Conservation (phyloP, 2,329 filamentous ascomycete genomes). For the Venturia pyrina region DNA sequence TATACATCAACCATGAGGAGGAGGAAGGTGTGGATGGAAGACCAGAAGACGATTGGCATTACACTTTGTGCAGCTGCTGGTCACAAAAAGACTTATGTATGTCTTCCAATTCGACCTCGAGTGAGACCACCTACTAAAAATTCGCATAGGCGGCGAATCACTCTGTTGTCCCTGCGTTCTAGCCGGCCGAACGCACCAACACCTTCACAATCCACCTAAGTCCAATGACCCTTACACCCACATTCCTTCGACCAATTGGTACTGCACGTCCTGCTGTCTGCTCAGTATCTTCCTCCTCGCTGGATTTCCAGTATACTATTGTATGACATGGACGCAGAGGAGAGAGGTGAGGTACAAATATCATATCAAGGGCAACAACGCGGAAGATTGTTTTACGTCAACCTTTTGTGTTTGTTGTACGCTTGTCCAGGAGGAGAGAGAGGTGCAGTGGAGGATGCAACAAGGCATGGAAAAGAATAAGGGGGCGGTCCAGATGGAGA, state of each 20-base stretch:
- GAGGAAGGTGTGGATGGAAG: not conserved
- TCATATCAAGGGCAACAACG: conserved; percentile 12
- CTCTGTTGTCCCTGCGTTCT: conserved; percentile 12
- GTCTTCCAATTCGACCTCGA: not conserved
- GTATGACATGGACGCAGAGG: conserved; percentile 6
- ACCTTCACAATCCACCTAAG: conserved; percentile 8
- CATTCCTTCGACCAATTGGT: conserved; percentile 10
- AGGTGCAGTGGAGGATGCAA: conserved; percentile 8
- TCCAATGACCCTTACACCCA: not conserved
- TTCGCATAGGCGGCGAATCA: conserved; percentile 10
- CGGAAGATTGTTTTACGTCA: conserved; percentile 8
- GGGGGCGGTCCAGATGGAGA: not conserved
- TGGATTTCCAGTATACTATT: not conserved
- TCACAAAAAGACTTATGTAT: not conserved
- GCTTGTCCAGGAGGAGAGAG: conserved; percentile 14
- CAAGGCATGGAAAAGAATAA: not conserved
- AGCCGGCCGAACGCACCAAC: conserved; percentile 11
- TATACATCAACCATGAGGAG: not conserved
- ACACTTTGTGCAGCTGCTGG: not conserved
- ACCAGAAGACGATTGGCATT: not conserved
- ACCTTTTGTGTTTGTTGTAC: conserved; percentile 13
- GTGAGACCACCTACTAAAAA: not conserved
- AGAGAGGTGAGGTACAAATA: conserved; percentile 12
- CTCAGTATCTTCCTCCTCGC: not conserved
- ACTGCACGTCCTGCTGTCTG: conserved; percentile 3